Evolutionary conservation across 345 rosid species (phyloP).

Genomic region (Raphanus raphanistrum): DNA sequence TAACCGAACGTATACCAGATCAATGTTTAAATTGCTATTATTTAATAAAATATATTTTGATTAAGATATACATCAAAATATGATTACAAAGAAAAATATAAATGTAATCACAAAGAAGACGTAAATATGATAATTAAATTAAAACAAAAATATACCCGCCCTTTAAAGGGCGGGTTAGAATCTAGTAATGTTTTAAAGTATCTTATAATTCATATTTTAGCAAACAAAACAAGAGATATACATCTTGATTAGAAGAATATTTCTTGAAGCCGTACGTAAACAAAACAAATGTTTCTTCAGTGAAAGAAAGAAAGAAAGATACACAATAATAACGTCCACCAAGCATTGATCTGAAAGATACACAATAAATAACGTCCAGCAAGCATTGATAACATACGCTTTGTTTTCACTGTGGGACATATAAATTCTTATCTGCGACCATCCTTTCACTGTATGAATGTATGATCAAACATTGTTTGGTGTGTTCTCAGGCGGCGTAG

Average conservation of each 20-base stretch:
- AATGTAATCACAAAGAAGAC: too few species aligned
- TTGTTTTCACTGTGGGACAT: conserved; percentile 2
- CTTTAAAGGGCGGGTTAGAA: too few species aligned
- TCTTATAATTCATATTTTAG: too few species aligned
- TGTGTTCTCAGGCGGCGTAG: conserved; percentile 29
- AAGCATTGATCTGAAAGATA: neutral
- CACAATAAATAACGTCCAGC: neutral
- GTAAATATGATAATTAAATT: too few species aligned
- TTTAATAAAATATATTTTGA: too few species aligned
- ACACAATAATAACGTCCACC: neutral
- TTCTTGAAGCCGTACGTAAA: neutral
- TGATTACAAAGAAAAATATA: too few species aligned
- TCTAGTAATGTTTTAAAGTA: too few species aligned
- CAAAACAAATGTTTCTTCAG: neutral
- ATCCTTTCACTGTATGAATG: neutral
- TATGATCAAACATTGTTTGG: conserved; percentile 32
- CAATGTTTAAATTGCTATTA: too few species aligned
- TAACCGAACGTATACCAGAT: too few species aligned
- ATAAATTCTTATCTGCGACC: neutral
- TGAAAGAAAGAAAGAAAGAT: neutral
- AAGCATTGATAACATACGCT: conserved; percentile 1
- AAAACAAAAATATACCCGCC: too few species aligned
- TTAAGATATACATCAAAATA: too few species aligned
- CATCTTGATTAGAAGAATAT: neutral
- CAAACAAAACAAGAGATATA: neutral